A percentile compares a stretch with the other conserved stretches of the same genome.
Conservation (phyloP, 73 alveolate genomes). For the Paramecium sonneborni region DNA sequence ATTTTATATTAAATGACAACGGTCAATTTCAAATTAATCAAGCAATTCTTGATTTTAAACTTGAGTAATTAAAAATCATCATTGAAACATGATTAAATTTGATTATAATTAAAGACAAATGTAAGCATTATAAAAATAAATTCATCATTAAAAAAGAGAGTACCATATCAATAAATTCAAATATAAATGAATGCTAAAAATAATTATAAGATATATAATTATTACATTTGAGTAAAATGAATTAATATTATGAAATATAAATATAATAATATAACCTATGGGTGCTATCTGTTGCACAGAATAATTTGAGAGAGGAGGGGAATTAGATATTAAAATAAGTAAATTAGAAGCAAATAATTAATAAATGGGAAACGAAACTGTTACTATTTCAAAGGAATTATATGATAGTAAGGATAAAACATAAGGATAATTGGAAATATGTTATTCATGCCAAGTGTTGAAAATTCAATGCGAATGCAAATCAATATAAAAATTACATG, state of each 20-base stretch:
- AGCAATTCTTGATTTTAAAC: not conserved
- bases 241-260: not conserved
- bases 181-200: not conserved
- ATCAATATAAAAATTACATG: not conserved
- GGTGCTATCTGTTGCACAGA: slow-evolving; percentile 21
- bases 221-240: not conserved
- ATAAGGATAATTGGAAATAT: not conserved
- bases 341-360: not conserved
- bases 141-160: not conserved
- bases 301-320: not conserved
- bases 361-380: not conserved
- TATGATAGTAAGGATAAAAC: not conserved
- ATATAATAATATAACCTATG: slow-evolving; percentile 25
- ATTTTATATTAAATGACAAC: no score
- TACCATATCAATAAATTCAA: not conserved
- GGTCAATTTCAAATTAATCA: not conserved
- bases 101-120: slow-evolving; percentile 26
- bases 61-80: not conserved
- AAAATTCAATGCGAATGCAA: not conserved
- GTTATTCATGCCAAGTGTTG: not conserved
- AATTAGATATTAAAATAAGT: not conserved
- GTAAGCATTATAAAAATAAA: slow-evolving; percentile 22
- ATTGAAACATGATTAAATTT: not conserved
- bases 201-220: not conserved
- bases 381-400: not conserved